Percentiles rank a stretch among this genome's conserved stretches.
These are phyloP conservation scores for Abortiporus biennis DNA, from an alignment of 1,284 basidiomycete species.

Conservation along the genomic window DNA sequence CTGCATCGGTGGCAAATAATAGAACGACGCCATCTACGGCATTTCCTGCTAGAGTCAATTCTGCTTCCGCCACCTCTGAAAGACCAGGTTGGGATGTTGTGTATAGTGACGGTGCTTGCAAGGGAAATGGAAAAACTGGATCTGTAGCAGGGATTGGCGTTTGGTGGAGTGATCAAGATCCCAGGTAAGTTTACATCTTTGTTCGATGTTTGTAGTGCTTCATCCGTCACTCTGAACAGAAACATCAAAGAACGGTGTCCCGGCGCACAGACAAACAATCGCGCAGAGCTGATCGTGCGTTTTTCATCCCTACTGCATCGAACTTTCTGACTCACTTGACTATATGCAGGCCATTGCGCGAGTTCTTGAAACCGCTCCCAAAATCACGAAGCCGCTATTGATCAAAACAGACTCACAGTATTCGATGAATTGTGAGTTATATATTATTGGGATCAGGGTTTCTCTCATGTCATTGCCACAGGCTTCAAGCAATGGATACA, in stretches of 20 bases:
- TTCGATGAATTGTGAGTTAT: constrained; percentile 55
- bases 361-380: constrained; percentile 60
- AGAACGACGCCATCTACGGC: not conserved
- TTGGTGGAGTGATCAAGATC: constrained; percentile 64
- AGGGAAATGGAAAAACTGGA: constrained; percentile 59
- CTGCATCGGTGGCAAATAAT: constrained; percentile 3
- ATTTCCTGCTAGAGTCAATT: not conserved
- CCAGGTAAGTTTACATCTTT: constrained; percentile 37
- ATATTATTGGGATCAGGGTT: not conserved
- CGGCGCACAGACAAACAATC: constrained; percentile 83
- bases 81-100: constrained; percentile 35
- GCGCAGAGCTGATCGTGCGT: constrained; percentile 74
- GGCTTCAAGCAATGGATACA: constrained; percentile 63
- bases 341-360: constrained; percentile 73
- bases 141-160: constrained; percentile 70
- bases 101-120: constrained; percentile 79
- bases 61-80: constrained; percentile 3
- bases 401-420: constrained; percentile 79
- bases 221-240: constrained; percentile 29
- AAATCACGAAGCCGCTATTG: constrained; percentile 43
- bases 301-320: constrained; percentile 20
- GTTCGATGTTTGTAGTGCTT: not conserved
- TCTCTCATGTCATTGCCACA: constrained; percentile 22
- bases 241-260: constrained; percentile 77
- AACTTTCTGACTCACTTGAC: not conserved